Percentiles rank a stretch among this genome's conserved stretches.
These are phyloP conservation scores for Verticillium albo-atrum DNA, from an alignment of 2,329 filamentous ascomycete genomes.

Conservation along the genomic window DNA sequence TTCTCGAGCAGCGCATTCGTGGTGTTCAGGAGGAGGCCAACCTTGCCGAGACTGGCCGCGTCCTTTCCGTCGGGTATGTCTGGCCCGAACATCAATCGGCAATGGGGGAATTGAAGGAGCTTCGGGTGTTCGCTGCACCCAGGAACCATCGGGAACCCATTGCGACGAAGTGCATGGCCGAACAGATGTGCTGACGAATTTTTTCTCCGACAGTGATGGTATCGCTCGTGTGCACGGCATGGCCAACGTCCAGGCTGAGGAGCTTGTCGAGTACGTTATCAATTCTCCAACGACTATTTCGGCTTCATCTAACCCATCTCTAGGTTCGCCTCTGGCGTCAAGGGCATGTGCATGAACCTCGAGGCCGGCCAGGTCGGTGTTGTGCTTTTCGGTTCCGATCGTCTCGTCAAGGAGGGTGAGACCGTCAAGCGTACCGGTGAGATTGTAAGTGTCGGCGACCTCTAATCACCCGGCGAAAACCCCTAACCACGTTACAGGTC, in stretches of 20 bases:
- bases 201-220: slow-evolving; percentile 72
- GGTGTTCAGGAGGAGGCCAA: slow-evolving; percentile 95
- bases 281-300: slow-evolving; percentile 13
- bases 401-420: slow-evolving; percentile 99
- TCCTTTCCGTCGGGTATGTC: slow-evolving; percentile 97
- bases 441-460: slow-evolving; percentile 67
- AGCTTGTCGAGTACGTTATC: slow-evolving; percentile 92
- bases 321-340: slow-evolving; percentile 98
- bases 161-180: not conserved
- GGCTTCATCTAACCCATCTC: not conserved
- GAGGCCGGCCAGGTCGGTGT: slow-evolving; percentile 99
- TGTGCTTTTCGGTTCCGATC: slow-evolving; percentile 99
- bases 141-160: not conserved
- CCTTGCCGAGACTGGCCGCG: slow-evolving; percentile 97
- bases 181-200: slow-evolving; percentile 9
- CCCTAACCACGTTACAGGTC: slow-evolving; percentile 58
- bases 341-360: slow-evolving; percentile 99
- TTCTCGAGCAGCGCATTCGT: slow-evolving; percentile 98
- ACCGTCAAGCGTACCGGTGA: slow-evolving; percentile 99
- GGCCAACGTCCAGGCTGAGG: slow-evolving; percentile 99
- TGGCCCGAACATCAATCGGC: slow-evolving; percentile 9
- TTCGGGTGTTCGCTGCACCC: not conserved
- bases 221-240: slow-evolving; percentile 99
- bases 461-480: not conserved
- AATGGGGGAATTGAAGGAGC: not conserved